Evolutionary conservation across 2,329 filamentous ascomycete genomes (phyloP), one percentile per base, ranked within the genome.

Genomic region (Sphaerulina populicola): DNA sequence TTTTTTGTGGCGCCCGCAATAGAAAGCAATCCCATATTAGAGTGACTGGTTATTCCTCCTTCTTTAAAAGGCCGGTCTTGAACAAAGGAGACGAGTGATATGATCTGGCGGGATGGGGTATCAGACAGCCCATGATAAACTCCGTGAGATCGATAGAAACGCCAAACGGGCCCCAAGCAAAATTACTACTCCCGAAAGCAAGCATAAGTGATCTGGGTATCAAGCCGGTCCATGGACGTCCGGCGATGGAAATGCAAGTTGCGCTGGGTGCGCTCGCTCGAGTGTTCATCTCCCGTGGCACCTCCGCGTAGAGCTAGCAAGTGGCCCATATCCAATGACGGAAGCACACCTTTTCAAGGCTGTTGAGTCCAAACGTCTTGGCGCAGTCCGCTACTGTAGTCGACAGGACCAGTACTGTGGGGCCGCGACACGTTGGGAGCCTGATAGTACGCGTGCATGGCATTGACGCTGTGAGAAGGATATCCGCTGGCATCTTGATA

Each of bases 401-500:
- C 76, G 6, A 68, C 59, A 10, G 66, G 66, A 23, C 90, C 86
- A 0, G 84, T 81, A 71, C 85, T 89, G 58, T 85, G 82, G 1
- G 83, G 82, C 51, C 85, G 77, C 52, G 85, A 80, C 60, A 86
- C 79, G 52, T 81, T 77, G 5, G 80, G 77, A 55, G 80, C 81
- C 33, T 77, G 76, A 60, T 89, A 90, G 67, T 89, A 91, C 70
- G 54, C 93, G 85, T 2, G 86, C 80, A 74, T 86, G 88, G 75
- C 75, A 36, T 77, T 76, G 40, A 60, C 57, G 30, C 47, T 51
- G 44, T 79, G 77, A 33, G 77, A 77, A 21, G 53, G 53, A 48
- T 64, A 64, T 10, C 47, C 47, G 41, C 57, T 58, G 29, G 56
- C 54, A 23, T 73, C 74, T 4, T 81, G 80, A 60, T 96, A 94